Percentiles rank a stretch among this genome's conserved stretches.
Conservation (phyloP, 1,284 basidiomycete genomes). For the Neotropicomus parvogracilis region DNA sequence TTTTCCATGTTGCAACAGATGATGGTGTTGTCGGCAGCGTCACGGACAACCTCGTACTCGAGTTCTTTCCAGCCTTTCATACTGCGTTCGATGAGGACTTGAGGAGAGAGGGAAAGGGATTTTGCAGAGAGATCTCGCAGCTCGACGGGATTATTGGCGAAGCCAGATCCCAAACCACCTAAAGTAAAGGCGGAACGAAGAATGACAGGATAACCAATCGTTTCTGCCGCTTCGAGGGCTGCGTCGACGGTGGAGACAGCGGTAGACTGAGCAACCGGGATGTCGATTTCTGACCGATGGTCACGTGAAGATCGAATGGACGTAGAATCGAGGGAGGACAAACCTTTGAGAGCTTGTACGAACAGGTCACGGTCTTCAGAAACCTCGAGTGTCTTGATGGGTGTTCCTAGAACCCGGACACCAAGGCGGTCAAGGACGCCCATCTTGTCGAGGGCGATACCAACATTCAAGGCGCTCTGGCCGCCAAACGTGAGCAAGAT, state of each 20-base stretch:
- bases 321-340: slow-evolving; percentile 13
- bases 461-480: slow-evolving; percentile 96
- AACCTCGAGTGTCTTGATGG: slow-evolving; percentile 91
- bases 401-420: slow-evolving; percentile 93
- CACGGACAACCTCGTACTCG: slow-evolving; percentile 98
- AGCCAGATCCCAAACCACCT: slow-evolving; percentile 97
- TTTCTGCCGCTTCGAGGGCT: slow-evolving; percentile 86
- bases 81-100: slow-evolving; percentile 95
- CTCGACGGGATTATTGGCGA: slow-evolving; percentile 94
- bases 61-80: slow-evolving; percentile 99
- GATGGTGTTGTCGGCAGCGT: slow-evolving; percentile 93
- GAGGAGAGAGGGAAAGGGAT: slow-evolving; percentile 87
- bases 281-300: slow-evolving; percentile 79
- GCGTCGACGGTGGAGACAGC: slow-evolving; percentile 95
- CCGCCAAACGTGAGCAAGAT: slow-evolving; percentile 98
- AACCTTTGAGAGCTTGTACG: slow-evolving; percentile 93
- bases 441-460: slow-evolving; percentile 97
- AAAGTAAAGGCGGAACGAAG: slow-evolving; percentile 97
- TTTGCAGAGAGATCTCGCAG: slow-evolving; percentile 92
- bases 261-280: slow-evolving; percentile 95
- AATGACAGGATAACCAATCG: slow-evolving; percentile 97
- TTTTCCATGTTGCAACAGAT: slow-evolving; percentile 99
- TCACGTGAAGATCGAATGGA: slow-evolving; percentile 3
- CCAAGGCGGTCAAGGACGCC: slow-evolving; percentile 94
- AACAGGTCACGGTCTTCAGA: slow-evolving; percentile 98